A percentile compares a stretch with the other conserved stretches of the same genome.
Evolutionary conservation across 805 yeast genomes (phyloP).

Genomic region (Ogataea paraovalis): DNA sequence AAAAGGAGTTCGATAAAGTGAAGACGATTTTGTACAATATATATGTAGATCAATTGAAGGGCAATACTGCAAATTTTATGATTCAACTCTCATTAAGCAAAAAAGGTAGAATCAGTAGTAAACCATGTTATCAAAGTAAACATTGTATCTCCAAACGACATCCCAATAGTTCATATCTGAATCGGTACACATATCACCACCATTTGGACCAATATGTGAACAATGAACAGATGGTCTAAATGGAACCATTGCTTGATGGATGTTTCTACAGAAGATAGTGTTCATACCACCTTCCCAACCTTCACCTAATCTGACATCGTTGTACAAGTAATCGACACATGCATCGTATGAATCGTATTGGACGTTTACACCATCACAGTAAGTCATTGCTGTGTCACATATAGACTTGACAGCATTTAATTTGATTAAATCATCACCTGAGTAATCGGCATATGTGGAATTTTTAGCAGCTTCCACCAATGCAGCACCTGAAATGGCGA

Average conservation of each 20-base stretch:
- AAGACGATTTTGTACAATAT: no score
- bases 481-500: constrained; percentile 6
- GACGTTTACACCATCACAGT: constrained; percentile 18
- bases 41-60: no score
- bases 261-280: constrained; percentile 23
- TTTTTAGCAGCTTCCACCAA: constrained; percentile 2
- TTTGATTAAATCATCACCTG: constrained; percentile 6
- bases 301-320: constrained; percentile 14
- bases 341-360: constrained; percentile 15
- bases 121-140: constrained; percentile 26
- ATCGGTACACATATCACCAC: constrained; percentile 26
- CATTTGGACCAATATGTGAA: constrained; percentile 23
- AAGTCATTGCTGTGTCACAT: constrained; percentile 14
- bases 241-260: constrained; percentile 24
- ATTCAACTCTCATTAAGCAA: no score
- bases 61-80: no score
- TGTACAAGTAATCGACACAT: constrained; percentile 9
- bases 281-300: constrained; percentile 26
- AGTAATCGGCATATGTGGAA: background rate
- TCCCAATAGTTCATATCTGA: constrained; percentile 14
- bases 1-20: no score
- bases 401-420: constrained; percentile 13
- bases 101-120: constrained; percentile 10
- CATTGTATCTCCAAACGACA: background rate
- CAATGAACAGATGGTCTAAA: constrained; percentile 23